Evolutionary conservation across 2,329 filamentous ascomycete genomes (phyloP), one percentile per base, ranked within the genome.

Genomic region (Trichoderma sp.): DNA sequence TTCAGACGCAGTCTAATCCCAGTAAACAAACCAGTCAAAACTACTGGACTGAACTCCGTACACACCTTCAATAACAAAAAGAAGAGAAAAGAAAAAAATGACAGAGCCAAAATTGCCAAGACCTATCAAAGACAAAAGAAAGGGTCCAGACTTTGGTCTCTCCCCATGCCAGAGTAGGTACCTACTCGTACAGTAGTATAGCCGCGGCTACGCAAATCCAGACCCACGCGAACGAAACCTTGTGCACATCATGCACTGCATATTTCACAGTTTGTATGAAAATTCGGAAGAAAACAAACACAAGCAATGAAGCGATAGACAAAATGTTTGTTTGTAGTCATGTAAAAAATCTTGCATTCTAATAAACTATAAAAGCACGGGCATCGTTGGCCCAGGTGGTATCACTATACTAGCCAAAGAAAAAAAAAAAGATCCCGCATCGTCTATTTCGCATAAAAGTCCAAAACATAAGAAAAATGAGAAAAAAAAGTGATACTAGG

Each of bases 401-500:
- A 71, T 71, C 70, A 71, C 63, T 71, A 71, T 68, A 65, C 43
- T 65, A 34, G 26, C 23, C 39, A 58, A 57, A 43, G 39, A 43
- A 43, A 43, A 39, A 43, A 43, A 39, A 57, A 17, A 20, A 59
- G 57, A 64, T 69, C 70, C 55, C 65, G 63, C 63, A 59, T 58
- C 36, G 53, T 68, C 55, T 68, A 68, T 36, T 72, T 64, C 39
- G 70, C 67, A 36, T n/a, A n/a, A n/a, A n/a, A n/a, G n/a, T n/a
- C n/a, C n/a, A n/a, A n/a, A n/a, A 39, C 17, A 63, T 26, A 62
- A n/a, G 71, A 62, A 71, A 66, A 70, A 72, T 32, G 70, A 63
- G 47, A 69, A 71, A 71, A 71, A 75, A 72, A 72, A 58, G 36
- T 59, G 23, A 20, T 69, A 73, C 67, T 72, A 73, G 70, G 39